Evolutionary conservation across 2,329 filamentous ascomycete species (phyloP), one percentile per base, ranked within the genome.

Genomic region (Diaporthe aspalathi): DNA sequence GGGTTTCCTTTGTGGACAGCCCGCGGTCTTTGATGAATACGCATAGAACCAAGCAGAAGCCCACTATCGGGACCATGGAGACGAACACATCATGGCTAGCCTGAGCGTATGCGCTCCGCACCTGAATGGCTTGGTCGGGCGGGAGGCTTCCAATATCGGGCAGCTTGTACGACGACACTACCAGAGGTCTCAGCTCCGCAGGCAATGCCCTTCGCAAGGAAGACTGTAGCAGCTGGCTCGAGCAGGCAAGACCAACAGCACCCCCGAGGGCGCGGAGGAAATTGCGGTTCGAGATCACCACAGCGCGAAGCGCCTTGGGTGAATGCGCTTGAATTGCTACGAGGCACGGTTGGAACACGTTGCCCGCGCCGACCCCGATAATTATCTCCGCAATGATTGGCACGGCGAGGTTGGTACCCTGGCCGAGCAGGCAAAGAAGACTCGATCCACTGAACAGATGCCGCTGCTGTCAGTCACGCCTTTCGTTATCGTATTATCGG

Each of bases 261-360:
- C 81, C 81, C 12, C 82, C 81, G 5, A 81, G 75, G 8, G 77
- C 78, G 12, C 82, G 78, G 40, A 81, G 75, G 57, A 83, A 83
- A 68, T 82, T 83, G n/a, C 82, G 78, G 27, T 80, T 75, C 0
- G 79, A 79, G 2, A 80, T 83, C 2, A 79, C 78, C 43, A 83
- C 81, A 14, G 82, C 81, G 0, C 81, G 78, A 49, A 81, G 79
- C 35, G 79, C 77, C 50, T 76, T 80, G 5, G 76, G 76, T 0
- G 77, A 78, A 70, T 82, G 80, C 32, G 82, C 81, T 49, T 82
- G 79, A 65, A 82, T 75, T 1, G 78, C 81, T 0, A 83, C 77
- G 8, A 83, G 74, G 12, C 72, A 81, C 4, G 81, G 80, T 70
- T 83, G 82, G 49, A 83, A 74, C 1, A 78, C 80, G 22, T 78